Evolutionary conservation across 768 basidiomycete genomes (phyloP).

Genomic region (Dentipellis sp.): DNA sequence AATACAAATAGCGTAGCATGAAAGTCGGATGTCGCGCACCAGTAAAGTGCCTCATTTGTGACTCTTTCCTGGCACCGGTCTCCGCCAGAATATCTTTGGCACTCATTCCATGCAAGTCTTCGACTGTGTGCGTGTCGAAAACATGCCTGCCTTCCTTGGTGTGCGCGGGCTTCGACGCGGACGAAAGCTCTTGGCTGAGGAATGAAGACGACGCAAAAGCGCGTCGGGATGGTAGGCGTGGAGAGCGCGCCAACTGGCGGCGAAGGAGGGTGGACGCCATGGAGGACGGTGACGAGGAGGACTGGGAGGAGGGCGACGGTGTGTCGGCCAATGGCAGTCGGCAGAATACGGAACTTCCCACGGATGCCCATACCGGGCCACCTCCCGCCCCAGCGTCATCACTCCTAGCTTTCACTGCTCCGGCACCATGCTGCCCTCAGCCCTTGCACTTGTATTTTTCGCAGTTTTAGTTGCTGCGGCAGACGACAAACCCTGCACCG

Average conservation of each 20-base stretch:
- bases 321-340: neutral
- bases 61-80: slow-evolving; percentile 57
- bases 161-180: slow-evolving; percentile 17
- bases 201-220: slow-evolving; percentile 11
- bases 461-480: slow-evolving; percentile 14
- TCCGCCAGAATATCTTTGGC: slow-evolving; percentile 77
- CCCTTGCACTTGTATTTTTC: neutral
- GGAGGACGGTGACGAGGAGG: slow-evolving; percentile 23
- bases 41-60: slow-evolving; percentile 89
- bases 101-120: slow-evolving; percentile 75
- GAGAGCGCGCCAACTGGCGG: slow-evolving; percentile 39
- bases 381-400: neutral
- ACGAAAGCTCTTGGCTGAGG: slow-evolving; percentile 25
- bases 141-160: slow-evolving; percentile 33
- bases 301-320: neutral
- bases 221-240: slow-evolving; percentile 17
- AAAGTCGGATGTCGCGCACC: slow-evolving; percentile 32
- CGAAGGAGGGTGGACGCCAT: slow-evolving; percentile 66
- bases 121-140: slow-evolving; percentile 66
- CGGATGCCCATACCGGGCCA: neutral
- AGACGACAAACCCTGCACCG: slow-evolving; percentile 52
- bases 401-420: neutral
- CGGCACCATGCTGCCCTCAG: neutral
- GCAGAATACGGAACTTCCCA: neutral
- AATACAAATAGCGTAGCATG: neutral